Evolutionary conservation across 257 asterid genomes (phyloP).

Genomic region (Echites panduratus): DNA sequence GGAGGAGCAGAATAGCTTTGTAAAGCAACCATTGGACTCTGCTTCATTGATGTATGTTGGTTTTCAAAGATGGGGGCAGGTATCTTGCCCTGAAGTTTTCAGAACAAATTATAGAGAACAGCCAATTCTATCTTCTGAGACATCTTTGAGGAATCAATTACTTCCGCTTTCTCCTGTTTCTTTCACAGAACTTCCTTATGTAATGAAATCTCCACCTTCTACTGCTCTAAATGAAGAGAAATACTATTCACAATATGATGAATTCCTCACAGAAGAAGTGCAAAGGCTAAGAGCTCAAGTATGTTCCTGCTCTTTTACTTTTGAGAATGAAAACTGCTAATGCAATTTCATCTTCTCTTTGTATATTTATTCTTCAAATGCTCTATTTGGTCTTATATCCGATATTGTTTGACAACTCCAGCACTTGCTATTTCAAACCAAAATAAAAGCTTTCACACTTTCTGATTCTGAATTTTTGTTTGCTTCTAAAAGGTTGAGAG

Average conservation of each 20-base stretch:
- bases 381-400: no score
- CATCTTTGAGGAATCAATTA: constrained; percentile 15
- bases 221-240: constrained; percentile 16
- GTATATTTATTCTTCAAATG: not conserved
- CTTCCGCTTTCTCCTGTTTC: constrained; percentile 18
- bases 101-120: constrained; percentile 13
- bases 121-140: constrained; percentile 7
- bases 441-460: not conserved
- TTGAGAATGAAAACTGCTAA: not conserved
- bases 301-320: constrained; percentile 14
- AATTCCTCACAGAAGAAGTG: constrained; percentile 29
- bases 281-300: constrained; percentile 36
- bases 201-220: constrained; percentile 9
- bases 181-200: constrained; percentile 13
- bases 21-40: constrained; percentile 15
- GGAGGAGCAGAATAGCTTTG: constrained; percentile 19
- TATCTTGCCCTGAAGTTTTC: constrained; percentile 36
- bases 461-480: not conserved
- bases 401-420: not conserved
- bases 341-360: not conserved
- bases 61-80: constrained; percentile 45
- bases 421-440: not conserved
- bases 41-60: constrained; percentile 16
- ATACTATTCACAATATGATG: constrained; percentile 19
- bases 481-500: constrained; percentile 25